Evolutionary conservation across 805 yeast genomes (phyloP).

Genomic region (Brettanomyces nanus): DNA sequence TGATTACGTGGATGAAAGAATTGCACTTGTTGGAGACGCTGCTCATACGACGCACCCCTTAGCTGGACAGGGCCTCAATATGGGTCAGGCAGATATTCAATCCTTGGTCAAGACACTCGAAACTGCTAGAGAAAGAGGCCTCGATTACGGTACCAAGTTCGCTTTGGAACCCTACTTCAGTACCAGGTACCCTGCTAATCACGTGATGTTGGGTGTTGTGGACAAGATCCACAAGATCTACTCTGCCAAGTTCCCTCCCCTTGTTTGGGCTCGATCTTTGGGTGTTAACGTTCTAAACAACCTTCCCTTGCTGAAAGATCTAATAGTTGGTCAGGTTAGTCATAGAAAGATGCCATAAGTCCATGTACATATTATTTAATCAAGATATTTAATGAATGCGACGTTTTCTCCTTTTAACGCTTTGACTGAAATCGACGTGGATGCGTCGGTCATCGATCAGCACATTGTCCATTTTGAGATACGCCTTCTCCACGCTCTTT

Average conservation of each 20-base stretch:
- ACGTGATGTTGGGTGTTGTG: constrained; percentile 74
- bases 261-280: constrained; percentile 64
- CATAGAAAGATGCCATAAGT: too few species aligned
- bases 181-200: constrained; percentile 74
- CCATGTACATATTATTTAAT: too few species aligned
- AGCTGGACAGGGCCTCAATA: constrained; percentile 96
- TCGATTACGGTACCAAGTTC: constrained; percentile 77
- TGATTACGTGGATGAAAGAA: constrained; percentile 70
- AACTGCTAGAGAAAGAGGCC: constrained; percentile 63
- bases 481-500: constrained; percentile 53
- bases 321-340: constrained; percentile 48
- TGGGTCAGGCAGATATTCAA: constrained; percentile 93
- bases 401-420: constrained; percentile 25
- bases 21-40: constrained; percentile 96
- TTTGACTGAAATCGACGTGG: constrained; percentile 63
- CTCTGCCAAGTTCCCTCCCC: constrained; percentile 60
- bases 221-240: constrained; percentile 89
- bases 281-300: constrained; percentile 69
- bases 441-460: constrained; percentile 57
- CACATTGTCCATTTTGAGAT: constrained; percentile 51
- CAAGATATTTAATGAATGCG: too few species aligned
- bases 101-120: constrained; percentile 63
- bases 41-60: constrained; percentile 97
- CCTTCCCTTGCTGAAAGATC: constrained; percentile 56
- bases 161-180: constrained; percentile 84